phyloP scores from a whole-genome alignment of 75 land plant species.

The Gnetum montanum region DNA sequence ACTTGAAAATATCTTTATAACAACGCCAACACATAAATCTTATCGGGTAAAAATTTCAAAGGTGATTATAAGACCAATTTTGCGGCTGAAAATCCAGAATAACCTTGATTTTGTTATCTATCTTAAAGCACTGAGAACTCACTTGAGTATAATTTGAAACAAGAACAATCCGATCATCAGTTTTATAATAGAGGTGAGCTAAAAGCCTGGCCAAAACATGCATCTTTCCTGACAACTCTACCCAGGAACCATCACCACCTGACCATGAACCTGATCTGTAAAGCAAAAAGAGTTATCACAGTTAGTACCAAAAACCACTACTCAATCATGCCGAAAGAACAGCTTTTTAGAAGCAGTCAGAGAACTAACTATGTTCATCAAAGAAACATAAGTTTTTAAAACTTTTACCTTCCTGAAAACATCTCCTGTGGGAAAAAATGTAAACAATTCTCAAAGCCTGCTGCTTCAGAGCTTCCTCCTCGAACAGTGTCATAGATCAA shows the following conservation, averaged over 20 bases:
- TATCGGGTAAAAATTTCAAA: no score
- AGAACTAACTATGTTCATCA: no score
- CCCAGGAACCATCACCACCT: conserved; percentile 81
- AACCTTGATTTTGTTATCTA: no score
- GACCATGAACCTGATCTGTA: conserved; percentile 83
- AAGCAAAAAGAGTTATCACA: no score
- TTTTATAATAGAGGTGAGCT: conserved; percentile 57
- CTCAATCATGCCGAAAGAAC: no score
- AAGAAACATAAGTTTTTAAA: no score
- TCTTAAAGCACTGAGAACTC: no score
- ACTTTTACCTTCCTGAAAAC: conserved; percentile 90
- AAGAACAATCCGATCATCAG: conserved; percentile 95
- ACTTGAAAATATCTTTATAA: no score
- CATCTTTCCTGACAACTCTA: conserved; percentile 95
- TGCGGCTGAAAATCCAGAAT: no score
- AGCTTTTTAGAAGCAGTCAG: no score
- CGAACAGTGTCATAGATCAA: conserved; percentile 90
- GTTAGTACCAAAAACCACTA: neutral
- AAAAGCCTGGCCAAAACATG: conserved; percentile 88
- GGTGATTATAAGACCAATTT: no score
- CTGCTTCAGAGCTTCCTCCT: conserved; percentile 69
- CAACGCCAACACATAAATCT: no score
- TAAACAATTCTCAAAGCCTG: conserved; percentile 87
- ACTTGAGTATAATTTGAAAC: conserved; percentile 99
- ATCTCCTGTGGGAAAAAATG: conserved; percentile 78